Percentiles rank a stretch among this genome's conserved stretches.
phyloP scores from a whole-genome alignment of 805 yeast genomes.

The Candida krabiensis region DNA sequence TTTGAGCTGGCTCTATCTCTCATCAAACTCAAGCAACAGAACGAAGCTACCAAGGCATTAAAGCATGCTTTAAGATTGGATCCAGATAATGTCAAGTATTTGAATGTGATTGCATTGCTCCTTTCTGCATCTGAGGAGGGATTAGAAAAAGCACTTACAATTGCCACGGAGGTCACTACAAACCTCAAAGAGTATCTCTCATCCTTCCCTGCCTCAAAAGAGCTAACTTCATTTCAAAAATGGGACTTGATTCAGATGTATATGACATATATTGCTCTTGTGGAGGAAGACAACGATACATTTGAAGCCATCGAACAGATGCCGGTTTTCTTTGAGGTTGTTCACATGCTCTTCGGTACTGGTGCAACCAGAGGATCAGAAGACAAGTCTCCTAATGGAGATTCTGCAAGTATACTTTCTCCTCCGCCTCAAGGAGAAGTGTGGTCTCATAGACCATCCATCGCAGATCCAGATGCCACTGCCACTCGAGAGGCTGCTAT shows the following conservation, averaged over 20 bases:
- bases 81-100: constrained; percentile 58
- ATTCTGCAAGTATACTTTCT: neutral
- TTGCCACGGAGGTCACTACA: constrained; percentile 56
- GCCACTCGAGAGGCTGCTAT: neutral
- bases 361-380: constrained; percentile 3
- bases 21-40: constrained; percentile 43
- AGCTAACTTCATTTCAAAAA: constrained; percentile 25
- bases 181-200: constrained; percentile 36
- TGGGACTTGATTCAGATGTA: constrained; percentile 65
- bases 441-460: constrained; percentile 18
- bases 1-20: constrained; percentile 51
- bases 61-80: constrained; percentile 47
- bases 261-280: constrained; percentile 70
- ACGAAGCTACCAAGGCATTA: constrained; percentile 44
- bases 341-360: constrained; percentile 36
- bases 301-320: constrained; percentile 60
- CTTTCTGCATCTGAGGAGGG: constrained; percentile 60
- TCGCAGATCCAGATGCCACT: constrained; percentile 8
- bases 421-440: constrained; percentile 5
- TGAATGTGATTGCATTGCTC: constrained; percentile 69
- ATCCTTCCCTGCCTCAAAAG: constrained; percentile 38
- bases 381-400: neutral
- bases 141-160: constrained; percentile 30
- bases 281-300: constrained; percentile 60
- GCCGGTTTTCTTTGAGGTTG: constrained; percentile 65